Conservation (phyloP, 345 rosid genomes). For the Anastatica hierochuntica region DNA sequence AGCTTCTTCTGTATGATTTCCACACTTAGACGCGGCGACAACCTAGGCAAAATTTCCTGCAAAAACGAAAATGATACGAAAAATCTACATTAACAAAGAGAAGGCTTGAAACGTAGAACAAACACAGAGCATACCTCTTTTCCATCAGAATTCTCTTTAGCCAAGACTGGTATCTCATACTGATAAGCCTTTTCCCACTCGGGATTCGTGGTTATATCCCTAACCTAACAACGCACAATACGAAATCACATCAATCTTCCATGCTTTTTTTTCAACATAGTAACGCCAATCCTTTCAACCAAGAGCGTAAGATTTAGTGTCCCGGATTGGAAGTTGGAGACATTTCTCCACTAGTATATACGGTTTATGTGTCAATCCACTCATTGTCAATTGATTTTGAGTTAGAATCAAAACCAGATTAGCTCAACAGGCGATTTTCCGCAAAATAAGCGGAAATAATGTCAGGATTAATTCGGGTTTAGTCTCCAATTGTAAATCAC, state of each 20-base stretch:
- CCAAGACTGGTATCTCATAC: conserved; percentile 73
- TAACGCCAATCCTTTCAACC: too few relatives aligned
- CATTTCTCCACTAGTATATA: too few relatives aligned
- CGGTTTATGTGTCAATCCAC: too few relatives aligned
- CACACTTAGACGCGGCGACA: conserved; percentile 64
- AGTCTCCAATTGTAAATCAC: too few relatives aligned
- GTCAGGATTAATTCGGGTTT: too few relatives aligned
- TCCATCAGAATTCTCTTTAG: conserved; percentile 55
- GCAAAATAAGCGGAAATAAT: too few relatives aligned
- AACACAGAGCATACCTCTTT: conserved; percentile 40
- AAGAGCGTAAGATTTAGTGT: too few relatives aligned
- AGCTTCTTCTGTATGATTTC: conserved; percentile 71
- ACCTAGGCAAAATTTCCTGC: conserved; percentile 42
- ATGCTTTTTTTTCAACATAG: too few relatives aligned
- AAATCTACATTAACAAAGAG: background rate
- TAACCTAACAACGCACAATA: conserved; percentile 34
- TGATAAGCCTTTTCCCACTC: conserved; percentile 77
- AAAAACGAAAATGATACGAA: background rate
- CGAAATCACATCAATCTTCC: background rate
- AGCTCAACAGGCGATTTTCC: too few relatives aligned
- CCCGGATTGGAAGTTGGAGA: too few relatives aligned
- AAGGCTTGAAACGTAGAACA: background rate
- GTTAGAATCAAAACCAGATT: too few relatives aligned
- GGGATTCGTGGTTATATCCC: conserved; percentile 69
- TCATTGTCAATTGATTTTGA: too few relatives aligned